Evolutionary conservation across 1,284 basidiomycete species (phyloP).

Genomic region (Ganoderma sp.): DNA sequence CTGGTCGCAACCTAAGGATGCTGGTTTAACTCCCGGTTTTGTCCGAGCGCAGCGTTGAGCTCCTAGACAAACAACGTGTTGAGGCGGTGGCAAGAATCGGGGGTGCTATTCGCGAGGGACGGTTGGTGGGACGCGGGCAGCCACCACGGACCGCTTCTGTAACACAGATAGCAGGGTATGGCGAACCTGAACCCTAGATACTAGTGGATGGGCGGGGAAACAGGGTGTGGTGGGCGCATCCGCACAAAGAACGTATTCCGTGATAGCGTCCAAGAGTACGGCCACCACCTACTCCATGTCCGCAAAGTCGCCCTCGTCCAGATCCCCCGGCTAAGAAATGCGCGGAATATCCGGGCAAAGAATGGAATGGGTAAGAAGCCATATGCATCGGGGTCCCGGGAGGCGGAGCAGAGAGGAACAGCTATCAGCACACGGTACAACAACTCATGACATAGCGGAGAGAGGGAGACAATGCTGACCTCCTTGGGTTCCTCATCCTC

Average conservation of each 20-base stretch:
- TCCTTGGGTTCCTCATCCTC: slow-evolving; percentile 94
- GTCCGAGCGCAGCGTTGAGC: neutral
- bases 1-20: neutral
- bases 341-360: slow-evolving; percentile 14
- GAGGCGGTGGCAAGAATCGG: neutral
- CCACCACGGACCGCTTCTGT: neutral
- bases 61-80: neutral
- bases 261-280: slow-evolving; percentile 8
- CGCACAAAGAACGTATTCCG: neutral
- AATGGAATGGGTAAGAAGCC: neutral
- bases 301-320: slow-evolving; percentile 87
- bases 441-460: neutral
- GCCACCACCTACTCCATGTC: slow-evolving; percentile 61
- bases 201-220: slow-evolving; percentile 14
- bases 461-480: slow-evolving; percentile 48
- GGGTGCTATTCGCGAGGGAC: neutral
- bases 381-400: neutral
- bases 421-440: neutral
- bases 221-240: neutral
- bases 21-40: neutral
- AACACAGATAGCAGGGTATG: neutral
- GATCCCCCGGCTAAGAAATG: slow-evolving; percentile 71
- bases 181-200: slow-evolving; percentile 1
- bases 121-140: neutral
- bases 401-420: slow-evolving; percentile 11